phyloP scores from a whole-genome alignment of 1,139 yeast species.

The Sugiyamaella xylanicola region DNA sequence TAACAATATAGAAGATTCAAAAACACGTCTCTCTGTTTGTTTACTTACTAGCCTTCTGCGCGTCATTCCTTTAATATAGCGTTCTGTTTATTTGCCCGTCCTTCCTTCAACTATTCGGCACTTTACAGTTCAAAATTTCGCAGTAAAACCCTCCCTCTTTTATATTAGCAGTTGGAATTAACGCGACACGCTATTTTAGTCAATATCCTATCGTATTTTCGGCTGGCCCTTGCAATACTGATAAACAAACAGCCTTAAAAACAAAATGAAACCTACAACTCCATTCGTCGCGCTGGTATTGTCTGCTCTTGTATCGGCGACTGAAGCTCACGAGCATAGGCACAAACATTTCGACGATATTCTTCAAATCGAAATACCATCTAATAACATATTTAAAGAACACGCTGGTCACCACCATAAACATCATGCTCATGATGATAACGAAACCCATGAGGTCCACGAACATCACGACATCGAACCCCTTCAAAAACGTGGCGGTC shows the following conservation, averaged over 20 bases:
- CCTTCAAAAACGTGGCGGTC: conserved; percentile 39
- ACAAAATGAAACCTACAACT: not conserved
- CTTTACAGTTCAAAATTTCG: not conserved
- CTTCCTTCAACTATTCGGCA: not conserved
- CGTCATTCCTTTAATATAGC: not conserved
- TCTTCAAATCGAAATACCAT: conserved; percentile 10
- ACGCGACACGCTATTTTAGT: too few species aligned
- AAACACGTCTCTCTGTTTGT: not conserved
- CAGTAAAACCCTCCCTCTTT: not conserved
- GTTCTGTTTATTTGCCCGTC: not conserved
- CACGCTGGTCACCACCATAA: conserved; percentile 2
- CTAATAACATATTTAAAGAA: not conserved
- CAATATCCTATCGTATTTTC: not conserved
- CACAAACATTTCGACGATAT: conserved; percentile 7
- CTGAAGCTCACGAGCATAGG: conserved; percentile 4
- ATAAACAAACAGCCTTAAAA: not conserved
- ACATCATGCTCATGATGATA: conserved; percentile 5
- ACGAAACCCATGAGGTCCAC: not conserved
- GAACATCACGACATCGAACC: not conserved
- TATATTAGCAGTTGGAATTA: not conserved
- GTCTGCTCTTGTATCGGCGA: not conserved
- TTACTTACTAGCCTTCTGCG: not conserved
- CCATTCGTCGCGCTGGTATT: conserved; percentile 1
- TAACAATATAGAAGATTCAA: too few species aligned
- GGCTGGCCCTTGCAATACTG: conserved; percentile 3